These are phyloP conservation scores for Botryotinia narcissicola DNA, from an alignment of 2,329 filamentous ascomycete genomes.

Conservation along the genomic window DNA sequence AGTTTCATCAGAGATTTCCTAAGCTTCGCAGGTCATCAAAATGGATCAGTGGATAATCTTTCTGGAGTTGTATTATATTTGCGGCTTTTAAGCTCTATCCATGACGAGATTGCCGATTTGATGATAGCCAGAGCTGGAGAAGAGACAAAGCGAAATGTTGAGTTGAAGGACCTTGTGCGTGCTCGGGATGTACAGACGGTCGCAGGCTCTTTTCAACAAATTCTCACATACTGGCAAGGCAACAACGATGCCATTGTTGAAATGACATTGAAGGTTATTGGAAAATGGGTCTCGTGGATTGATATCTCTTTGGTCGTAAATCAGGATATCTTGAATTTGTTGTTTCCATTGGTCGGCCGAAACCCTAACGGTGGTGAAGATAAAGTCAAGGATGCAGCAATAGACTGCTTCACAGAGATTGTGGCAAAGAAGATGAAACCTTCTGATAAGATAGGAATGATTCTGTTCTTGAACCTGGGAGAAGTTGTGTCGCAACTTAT, in stretches of 20 bases:
- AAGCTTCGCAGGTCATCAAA: constrained; percentile 63
- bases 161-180: constrained; percentile 87
- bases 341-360: constrained; percentile 86
- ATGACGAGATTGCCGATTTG: constrained; percentile 96
- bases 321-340: constrained; percentile 76
- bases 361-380: constrained; percentile 62
- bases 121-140: constrained; percentile 73
- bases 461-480: constrained; percentile 82
- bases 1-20: constrained; percentile 90
- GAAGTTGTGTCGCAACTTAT: constrained; percentile 85
- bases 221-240: constrained; percentile 69
- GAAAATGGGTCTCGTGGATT: constrained; percentile 98
- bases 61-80: constrained; percentile 82
- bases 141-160: constrained; percentile 81
- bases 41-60: constrained; percentile 64
- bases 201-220: constrained; percentile 85
- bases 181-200: constrained; percentile 86
- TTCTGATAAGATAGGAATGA: constrained; percentile 89
- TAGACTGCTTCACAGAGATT: constrained; percentile 94
- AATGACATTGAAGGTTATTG: constrained; percentile 85
- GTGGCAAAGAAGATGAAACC: constrained; percentile 98
- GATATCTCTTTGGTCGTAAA: constrained; percentile 94
- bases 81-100: constrained; percentile 81
- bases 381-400: constrained; percentile 82
- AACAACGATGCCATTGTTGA: constrained; percentile 73